A percentile compares a stretch with the other conserved stretches of the same genome.
These are phyloP conservation scores for Gastrolobium bilobum DNA, from an alignment of 306 rosid genomes.

Conservation along the genomic window DNA sequence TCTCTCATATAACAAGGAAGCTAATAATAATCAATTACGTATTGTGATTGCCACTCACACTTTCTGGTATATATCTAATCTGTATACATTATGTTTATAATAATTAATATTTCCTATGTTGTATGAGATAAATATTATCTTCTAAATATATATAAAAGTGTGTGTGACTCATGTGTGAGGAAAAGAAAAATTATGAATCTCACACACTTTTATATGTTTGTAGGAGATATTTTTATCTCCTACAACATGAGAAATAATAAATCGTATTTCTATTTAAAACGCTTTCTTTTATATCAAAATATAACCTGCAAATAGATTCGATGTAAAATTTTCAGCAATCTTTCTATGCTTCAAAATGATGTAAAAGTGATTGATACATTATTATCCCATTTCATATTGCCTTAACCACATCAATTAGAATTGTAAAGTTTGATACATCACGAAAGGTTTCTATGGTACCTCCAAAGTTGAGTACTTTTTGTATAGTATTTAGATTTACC, in stretches of 20 bases:
- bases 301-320: background rate
- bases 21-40: background rate
- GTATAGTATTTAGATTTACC: too few relatives aligned
- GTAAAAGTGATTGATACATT: background rate
- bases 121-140: too few relatives aligned
- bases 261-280: background rate
- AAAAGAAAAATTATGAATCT: too few relatives aligned
- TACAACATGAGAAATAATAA: too few relatives aligned
- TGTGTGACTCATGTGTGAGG: too few relatives aligned
- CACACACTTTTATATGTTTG: too few relatives aligned
- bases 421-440: background rate
- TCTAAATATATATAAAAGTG: too few relatives aligned
- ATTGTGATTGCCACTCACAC: conserved; percentile 11
- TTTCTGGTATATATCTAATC: conserved; percentile 47
- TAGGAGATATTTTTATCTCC: too few relatives aligned
- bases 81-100: background rate
- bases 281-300: background rate
- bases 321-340: background rate
- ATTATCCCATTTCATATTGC: conserved; percentile 7
- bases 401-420: background rate
- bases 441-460: too few relatives aligned
- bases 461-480: too few relatives aligned
- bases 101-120: conserved; percentile 40
- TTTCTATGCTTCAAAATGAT: conserved; percentile 14
- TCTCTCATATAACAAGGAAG: background rate